Evolutionary conservation across 305 asterid genomes (phyloP), one percentile per base, ranked within the genome.

Genomic region (Solanum aculeatissimum): DNA sequence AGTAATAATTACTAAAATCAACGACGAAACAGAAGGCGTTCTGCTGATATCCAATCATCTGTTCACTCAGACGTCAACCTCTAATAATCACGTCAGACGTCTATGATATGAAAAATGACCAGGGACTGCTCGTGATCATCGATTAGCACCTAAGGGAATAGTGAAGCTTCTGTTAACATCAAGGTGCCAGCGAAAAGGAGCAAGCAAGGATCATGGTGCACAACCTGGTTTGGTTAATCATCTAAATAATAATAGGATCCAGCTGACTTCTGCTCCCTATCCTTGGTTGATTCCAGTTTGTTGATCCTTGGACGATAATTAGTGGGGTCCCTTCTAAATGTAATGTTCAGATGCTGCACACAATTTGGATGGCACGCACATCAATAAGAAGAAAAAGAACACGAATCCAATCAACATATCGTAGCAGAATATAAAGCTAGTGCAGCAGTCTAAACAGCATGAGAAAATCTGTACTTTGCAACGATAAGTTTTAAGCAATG

Each of bases 321-420:
- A 68, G 99, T 95, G 35, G 98, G 98, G 88, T 95, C 98, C 86
- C 98, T 87, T 90, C 99, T 91, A 87, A 96, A 96, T 40, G 99
- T 96, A 82, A 96, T 96, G 80, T 96, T 97, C 90, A 96, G 92
- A 83, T 95, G 99, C 98, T 96, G 89, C 92, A 92, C 58, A 60
- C 55, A 88, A 25, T 66, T 81, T 71, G 71, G 23, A 81, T 40
- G 83, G 32, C 66, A 35, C 66, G 7, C 40, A 27, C 63, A 80
- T 88, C 84, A 80, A 38, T 18, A 55, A 77, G 19, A 72, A 49
- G n/a, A 75, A 43, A 51, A 71, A 69, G 62, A 81, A 6, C 7
- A 51, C 57, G n/a, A 57, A 16, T 23, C 40, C 29, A 13, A 65
- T 15, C 27, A 62, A 60, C 47, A 21, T 12, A 38, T 5, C 23